Conservation (phyloP, 2,329 filamentous ascomycete species). For the Penicillium decumbens region DNA sequence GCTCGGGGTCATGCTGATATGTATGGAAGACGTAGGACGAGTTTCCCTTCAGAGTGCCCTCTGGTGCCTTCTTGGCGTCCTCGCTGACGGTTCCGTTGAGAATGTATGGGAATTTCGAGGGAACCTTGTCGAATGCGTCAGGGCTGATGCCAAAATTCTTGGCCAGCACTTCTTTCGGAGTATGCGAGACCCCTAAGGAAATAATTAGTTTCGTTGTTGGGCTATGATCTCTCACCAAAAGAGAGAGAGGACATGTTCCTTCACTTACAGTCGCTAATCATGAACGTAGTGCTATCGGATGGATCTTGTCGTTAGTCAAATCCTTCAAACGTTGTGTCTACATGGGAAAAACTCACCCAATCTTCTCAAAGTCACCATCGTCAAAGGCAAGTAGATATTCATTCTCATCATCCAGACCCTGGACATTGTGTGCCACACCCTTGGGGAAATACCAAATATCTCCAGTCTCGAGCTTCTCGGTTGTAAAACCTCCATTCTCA, state of each 20-base stretch:
- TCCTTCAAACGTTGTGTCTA: not conserved
- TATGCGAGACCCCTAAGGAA: conserved; percentile 53
- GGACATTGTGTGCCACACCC: conserved; percentile 59
- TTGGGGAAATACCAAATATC: conserved; percentile 68
- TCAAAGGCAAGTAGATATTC: conserved; percentile 65
- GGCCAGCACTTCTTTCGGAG: conserved; percentile 58
- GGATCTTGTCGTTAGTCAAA: not conserved
- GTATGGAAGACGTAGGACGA: conserved; percentile 61
- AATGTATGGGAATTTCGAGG: conserved; percentile 58
- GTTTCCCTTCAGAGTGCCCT: conserved; percentile 52
- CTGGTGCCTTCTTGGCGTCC: conserved; percentile 41
- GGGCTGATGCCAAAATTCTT: conserved; percentile 64
- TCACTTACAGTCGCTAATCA: conserved; percentile 58
- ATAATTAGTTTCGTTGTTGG: not conserved
- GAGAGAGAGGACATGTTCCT: not conserved
- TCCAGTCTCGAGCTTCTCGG: conserved; percentile 54
- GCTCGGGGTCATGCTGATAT: conserved; percentile 52
- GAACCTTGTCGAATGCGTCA: conserved; percentile 57
- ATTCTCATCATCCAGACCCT: conserved; percentile 60
- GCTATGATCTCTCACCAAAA: not conserved
- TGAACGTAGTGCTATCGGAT: conserved; percentile 59
- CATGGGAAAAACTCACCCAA: conserved; percentile 43
- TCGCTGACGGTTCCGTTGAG: conserved; percentile 52
- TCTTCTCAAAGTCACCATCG: conserved; percentile 61
- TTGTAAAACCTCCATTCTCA: conserved; percentile 53